These are phyloP conservation scores for Colletotrichum sp. DNA, from an alignment of 2,329 filamentous ascomycete species.

Conservation along the genomic window DNA sequence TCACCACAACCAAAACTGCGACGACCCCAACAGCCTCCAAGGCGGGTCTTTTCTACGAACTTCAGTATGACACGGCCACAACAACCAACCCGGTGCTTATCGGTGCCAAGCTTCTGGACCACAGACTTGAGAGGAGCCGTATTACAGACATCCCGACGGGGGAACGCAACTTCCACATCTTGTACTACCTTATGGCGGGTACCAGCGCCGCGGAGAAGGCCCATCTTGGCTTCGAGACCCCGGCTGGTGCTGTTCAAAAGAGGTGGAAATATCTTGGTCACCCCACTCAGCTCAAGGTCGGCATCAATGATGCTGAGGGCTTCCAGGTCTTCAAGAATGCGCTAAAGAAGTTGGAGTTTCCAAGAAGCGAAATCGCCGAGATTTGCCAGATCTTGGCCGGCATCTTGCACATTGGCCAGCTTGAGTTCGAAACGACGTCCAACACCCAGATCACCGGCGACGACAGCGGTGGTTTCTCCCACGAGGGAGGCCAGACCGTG, in stretches of 20 bases:
- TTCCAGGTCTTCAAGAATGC: conserved; percentile 99
- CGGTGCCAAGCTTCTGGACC: conserved; percentile 92
- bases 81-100: conserved; percentile 86
- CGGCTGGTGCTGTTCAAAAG: conserved; percentile 62
- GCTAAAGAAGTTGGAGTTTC: conserved; percentile 91
- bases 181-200: conserved; percentile 94
- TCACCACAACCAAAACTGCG: conserved; percentile 96
- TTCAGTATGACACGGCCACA: conserved; percentile 93
- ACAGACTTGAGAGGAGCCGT: conserved; percentile 88
- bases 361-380: conserved; percentile 90
- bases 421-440: conserved; percentile 87
- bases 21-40: conserved; percentile 97
- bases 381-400: conserved; percentile 93
- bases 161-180: conserved; percentile 93
- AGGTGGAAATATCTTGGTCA: conserved; percentile 97
- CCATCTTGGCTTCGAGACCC: conserved; percentile 72
- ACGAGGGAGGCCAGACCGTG: conserved; percentile 86
- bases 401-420: conserved; percentile 96
- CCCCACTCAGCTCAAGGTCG: conserved; percentile 94
- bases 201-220: conserved; percentile 89
- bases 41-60: conserved; percentile 91
- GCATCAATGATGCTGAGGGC: conserved; percentile 93
- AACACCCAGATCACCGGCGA: conserved; percentile 81
- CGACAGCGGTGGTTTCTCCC: conserved; percentile 94
- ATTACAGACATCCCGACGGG: conserved; percentile 93